Percentiles rank a stretch among this genome's conserved stretches.
Conservation (phyloP, 1,284 basidiomycete genomes). For the Ceratobasidium papillatum region DNA sequence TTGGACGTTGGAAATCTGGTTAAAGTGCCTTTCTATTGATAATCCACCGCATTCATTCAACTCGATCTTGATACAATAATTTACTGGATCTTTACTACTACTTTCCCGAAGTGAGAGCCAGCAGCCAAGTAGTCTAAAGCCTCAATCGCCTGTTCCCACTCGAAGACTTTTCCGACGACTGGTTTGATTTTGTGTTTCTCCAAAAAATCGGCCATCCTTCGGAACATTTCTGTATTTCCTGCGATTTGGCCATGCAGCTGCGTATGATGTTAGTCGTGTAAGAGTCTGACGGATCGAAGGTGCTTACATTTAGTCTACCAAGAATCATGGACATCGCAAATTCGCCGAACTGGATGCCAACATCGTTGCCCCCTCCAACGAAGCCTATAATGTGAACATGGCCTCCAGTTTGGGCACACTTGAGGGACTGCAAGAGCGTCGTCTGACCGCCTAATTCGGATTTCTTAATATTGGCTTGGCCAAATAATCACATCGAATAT, state of each 20-base stretch:
- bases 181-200: constrained; percentile 27
- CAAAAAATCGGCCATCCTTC: not conserved
- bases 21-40: not conserved
- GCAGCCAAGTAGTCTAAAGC: not conserved
- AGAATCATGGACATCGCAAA: not conserved
- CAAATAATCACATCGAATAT: not conserved
- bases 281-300: not conserved
- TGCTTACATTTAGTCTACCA: not conserved
- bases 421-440: constrained; percentile 1
- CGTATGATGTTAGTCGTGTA: not conserved
- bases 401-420: not conserved
- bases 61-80: not conserved
- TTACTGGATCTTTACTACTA: constrained; percentile 20
- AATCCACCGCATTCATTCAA: not conserved
- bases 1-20: constrained; percentile 44
- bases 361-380: not conserved
- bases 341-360: not conserved
- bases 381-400: constrained; percentile 9
- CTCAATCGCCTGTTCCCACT: constrained; percentile 9
- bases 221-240: not conserved
- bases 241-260: not conserved
- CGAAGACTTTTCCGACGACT: constrained; percentile 8
- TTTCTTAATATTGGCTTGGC: not conserved
- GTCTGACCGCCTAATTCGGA: not conserved
- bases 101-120: constrained; percentile 31